Evolutionary conservation across 1,139 yeast species (phyloP).

Genomic region (Suhomyces wounanorum): DNA sequence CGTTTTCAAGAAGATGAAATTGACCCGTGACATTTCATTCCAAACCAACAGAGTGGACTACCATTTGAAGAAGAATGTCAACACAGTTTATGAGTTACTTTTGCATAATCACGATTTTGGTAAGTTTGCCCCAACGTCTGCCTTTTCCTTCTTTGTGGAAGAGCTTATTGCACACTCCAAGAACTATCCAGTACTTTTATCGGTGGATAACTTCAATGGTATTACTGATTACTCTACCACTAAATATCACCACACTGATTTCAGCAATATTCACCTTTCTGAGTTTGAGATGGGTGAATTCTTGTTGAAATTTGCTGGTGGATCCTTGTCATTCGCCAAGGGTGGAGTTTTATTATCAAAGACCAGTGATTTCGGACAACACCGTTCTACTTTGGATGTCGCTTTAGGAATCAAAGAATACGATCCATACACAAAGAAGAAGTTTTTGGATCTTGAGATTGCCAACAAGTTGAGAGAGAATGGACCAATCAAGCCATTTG

Average conservation of each 20-base stretch:
- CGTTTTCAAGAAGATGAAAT: constrained; percentile 49
- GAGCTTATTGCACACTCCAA: constrained; percentile 52
- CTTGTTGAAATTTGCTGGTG: constrained; percentile 58
- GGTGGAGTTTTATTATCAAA: constrained; percentile 75
- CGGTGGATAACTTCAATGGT: constrained; percentile 77
- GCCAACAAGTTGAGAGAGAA: constrained; percentile 50
- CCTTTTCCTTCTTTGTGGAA: constrained; percentile 55
- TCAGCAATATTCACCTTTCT: constrained; percentile 58
- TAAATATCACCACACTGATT: constrained; percentile 59
- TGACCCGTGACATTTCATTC: constrained; percentile 47
- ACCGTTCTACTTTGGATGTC: constrained; percentile 56
- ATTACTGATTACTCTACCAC: constrained; percentile 59
- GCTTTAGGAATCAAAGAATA: constrained; percentile 58
- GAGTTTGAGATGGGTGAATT: constrained; percentile 69
- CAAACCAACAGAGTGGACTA: constrained; percentile 35
- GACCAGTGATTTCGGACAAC: constrained; percentile 34
- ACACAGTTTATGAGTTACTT: constrained; percentile 45
- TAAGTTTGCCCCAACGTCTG: constrained; percentile 33
- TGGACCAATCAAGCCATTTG: constrained; percentile 50
- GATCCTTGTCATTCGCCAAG: constrained; percentile 49
- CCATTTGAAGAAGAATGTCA: constrained; percentile 42
- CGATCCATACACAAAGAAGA: constrained; percentile 56
- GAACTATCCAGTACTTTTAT: constrained; percentile 60
- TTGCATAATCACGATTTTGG: constrained; percentile 44
- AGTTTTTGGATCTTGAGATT: constrained; percentile 56